Percentiles rank a stretch among this genome's conserved stretches.
phyloP scores from a whole-genome alignment of 148 eudicot species.

The Salicornia ramosissima region DNA sequence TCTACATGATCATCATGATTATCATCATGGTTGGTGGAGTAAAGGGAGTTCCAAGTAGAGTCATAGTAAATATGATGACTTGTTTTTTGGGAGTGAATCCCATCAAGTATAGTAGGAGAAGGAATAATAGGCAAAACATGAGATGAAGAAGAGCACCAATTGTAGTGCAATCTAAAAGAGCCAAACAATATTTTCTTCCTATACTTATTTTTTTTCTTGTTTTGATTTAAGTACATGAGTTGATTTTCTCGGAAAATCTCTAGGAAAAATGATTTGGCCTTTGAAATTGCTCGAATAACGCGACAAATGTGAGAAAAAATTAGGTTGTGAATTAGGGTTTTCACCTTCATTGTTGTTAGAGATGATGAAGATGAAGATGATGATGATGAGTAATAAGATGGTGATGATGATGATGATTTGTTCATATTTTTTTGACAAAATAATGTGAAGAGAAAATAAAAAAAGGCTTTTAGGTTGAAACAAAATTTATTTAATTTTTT shows the following conservation, averaged over 20 bases:
- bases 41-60: conserved; percentile 68
- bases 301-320: conserved; percentile 63
- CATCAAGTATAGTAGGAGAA: conserved; percentile 23
- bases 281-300: conserved; percentile 49
- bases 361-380: conserved; percentile 28
- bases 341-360: conserved; percentile 54
- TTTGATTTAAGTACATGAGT: conserved; percentile 32
- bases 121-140: conserved; percentile 66
- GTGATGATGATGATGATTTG: conserved; percentile 24
- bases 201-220: conserved; percentile 42
- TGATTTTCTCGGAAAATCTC: conserved; percentile 47
- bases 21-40: conserved; percentile 23
- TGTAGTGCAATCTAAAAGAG: conserved; percentile 79
- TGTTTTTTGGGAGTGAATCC: not conserved
- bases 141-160: conserved; percentile 79
- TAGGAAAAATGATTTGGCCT: conserved; percentile 63
- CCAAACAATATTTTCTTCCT: conserved; percentile 65
- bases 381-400: not conserved
- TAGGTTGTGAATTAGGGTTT: conserved; percentile 56
- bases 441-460: conserved; percentile 36
- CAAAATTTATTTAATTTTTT: conserved; percentile 15
- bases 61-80: conserved; percentile 41
- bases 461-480: conserved; percentile 40
- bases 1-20: conserved; percentile 14
- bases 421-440: conserved; percentile 40